Conservation (phyloP, 192 early-diverging fungal genomes). For the Coemansia guatemalensis region DNA sequence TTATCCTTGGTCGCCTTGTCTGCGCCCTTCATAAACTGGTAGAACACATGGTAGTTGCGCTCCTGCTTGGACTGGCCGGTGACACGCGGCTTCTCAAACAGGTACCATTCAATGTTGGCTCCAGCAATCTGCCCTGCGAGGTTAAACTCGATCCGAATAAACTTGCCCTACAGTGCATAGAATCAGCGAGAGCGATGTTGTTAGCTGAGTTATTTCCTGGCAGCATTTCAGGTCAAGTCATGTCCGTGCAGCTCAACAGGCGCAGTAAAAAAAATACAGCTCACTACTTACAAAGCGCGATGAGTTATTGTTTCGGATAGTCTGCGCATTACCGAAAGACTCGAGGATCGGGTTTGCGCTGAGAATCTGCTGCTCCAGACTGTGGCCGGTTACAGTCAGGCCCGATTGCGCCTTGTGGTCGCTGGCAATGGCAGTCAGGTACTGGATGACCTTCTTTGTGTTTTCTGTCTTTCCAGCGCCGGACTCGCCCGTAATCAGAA, state of each 20-base stretch:
- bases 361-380: constrained; percentile 89
- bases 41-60: constrained; percentile 97
- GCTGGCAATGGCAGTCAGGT: constrained; percentile 86
- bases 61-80: constrained; percentile 90
- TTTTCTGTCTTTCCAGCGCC: constrained; percentile 99
- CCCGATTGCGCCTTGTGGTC: constrained; percentile 51
- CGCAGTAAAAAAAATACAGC: background rate
- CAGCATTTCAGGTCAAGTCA: background rate
- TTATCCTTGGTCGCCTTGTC: constrained; percentile 67
- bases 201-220: background rate
- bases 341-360: constrained; percentile 98
- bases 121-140: constrained; percentile 81
- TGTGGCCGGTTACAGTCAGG: constrained; percentile 43
- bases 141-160: constrained; percentile 98
- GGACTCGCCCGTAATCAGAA: constrained; percentile 98
- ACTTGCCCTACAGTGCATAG: constrained; percentile 72
- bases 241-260: too few relatives aligned
- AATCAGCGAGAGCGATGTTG: constrained; percentile 16
- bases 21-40: constrained; percentile 94
- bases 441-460: constrained; percentile 99
- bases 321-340: constrained; percentile 98
- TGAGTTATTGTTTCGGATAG: constrained; percentile 98
- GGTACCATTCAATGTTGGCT: constrained; percentile 95
- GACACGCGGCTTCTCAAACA: constrained; percentile 96
- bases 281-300: constrained; percentile 80